Percentiles rank a stretch among this genome's conserved stretches.
Conservation (phyloP, 2,329 filamentous ascomycete genomes). For the Botrytis squamosa region DNA sequence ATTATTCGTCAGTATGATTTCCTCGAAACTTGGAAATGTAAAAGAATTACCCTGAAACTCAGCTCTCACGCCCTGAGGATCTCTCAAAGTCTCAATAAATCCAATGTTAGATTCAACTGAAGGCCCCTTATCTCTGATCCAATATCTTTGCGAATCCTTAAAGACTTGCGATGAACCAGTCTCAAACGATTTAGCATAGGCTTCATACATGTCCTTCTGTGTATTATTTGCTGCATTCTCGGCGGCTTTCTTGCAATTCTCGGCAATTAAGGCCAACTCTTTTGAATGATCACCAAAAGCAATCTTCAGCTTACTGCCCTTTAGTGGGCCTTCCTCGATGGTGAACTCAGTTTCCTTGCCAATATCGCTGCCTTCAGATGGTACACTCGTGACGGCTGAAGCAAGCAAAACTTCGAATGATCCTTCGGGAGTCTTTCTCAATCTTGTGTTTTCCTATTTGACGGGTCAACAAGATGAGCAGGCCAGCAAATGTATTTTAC, state of each 20-base stretch:
- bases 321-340: constrained; percentile 56
- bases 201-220: constrained; percentile 69
- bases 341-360: constrained; percentile 63
- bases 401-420: constrained; percentile 74
- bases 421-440: constrained; percentile 63
- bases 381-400: constrained; percentile 61
- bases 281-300: constrained; percentile 72
- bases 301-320: constrained; percentile 67
- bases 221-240: constrained; percentile 70
- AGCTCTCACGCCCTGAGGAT: constrained; percentile 75
- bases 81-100: constrained; percentile 83
- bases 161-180: constrained; percentile 73
- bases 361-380: constrained; percentile 64
- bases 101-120: constrained; percentile 78
- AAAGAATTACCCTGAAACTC: constrained; percentile 70
- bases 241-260: constrained; percentile 66
- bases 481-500: constrained; percentile 4
- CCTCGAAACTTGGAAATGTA: background rate
- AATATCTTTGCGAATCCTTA: constrained; percentile 76
- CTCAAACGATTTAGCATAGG: constrained; percentile 73
- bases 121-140: constrained; percentile 81
- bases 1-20: background rate
- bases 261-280: constrained; percentile 68
- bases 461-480: background rate
- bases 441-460: constrained; percentile 67